These are phyloP conservation scores for Entonaema liquescens DNA, from an alignment of 495 filamentous ascomycete species.

Conservation along the genomic window DNA sequence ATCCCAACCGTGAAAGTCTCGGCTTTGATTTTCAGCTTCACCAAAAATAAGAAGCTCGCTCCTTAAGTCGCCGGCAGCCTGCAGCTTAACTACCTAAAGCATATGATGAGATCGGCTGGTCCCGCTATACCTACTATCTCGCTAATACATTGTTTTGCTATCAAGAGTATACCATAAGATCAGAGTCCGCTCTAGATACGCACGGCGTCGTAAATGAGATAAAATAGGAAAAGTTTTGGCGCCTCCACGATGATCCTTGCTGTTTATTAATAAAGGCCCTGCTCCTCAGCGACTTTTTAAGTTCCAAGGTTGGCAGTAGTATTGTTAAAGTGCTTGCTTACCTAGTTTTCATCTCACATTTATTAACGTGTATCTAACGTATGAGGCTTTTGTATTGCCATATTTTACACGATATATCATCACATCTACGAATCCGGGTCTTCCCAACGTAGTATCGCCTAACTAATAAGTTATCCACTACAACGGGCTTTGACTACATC, in stretches of 20 bases:
- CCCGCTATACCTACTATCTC: conserved; percentile 16
- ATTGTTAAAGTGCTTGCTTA: not conserved
- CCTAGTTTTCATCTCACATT: not conserved
- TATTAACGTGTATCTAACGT: not conserved
- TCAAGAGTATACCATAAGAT: not conserved
- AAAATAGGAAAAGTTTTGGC: not conserved
- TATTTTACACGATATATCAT: not conserved
- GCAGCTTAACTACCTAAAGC: conserved; percentile 6
- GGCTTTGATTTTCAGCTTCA: not conserved
- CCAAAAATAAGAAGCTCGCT: not conserved
- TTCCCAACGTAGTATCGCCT: not conserved
- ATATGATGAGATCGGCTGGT: conserved; percentile 17
- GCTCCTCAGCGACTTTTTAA: conserved; percentile 5
- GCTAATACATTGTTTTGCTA: not conserved
- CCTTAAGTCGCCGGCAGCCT: not conserved
- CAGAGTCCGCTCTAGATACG: conserved; percentile 5
- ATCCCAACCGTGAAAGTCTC: not conserved
- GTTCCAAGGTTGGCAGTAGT: not conserved
- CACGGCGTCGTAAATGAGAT: conserved; percentile 10
- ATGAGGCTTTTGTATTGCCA: not conserved
- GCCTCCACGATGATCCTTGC: conserved; percentile 19
- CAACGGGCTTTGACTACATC: not conserved
- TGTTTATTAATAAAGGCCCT: conserved; percentile 2
- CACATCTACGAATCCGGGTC: not conserved
- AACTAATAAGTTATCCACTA: not conserved